These are phyloP conservation scores for Ophiostoma angusticollis DNA, from an alignment of 2,329 filamentous ascomycete genomes.

Conservation along the genomic window DNA sequence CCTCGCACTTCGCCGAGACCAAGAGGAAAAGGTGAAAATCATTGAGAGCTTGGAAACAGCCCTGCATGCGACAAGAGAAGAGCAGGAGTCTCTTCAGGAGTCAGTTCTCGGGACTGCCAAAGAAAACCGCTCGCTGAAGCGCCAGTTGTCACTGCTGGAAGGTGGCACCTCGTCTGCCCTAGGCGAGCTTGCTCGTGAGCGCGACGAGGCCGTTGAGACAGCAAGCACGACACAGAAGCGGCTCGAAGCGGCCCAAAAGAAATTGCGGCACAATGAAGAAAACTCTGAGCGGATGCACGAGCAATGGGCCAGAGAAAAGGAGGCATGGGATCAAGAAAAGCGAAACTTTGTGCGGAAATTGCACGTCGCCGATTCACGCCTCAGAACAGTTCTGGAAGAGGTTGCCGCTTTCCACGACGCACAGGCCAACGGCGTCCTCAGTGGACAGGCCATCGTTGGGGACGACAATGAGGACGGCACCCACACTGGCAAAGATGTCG, in stretches of 20 bases:
- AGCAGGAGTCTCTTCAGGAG: constrained; percentile 58
- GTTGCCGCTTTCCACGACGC: constrained; percentile 57
- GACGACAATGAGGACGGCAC: constrained; percentile 42
- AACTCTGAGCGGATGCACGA: constrained; percentile 66
- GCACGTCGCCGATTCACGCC: constrained; percentile 76
- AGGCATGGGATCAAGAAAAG: constrained; percentile 72
- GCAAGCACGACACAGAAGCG: constrained; percentile 61
- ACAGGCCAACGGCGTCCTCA: constrained; percentile 27
- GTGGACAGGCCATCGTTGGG: constrained; percentile 30
- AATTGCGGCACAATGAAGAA: constrained; percentile 65
- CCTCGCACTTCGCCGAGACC: constrained; percentile 68
- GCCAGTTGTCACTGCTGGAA: constrained; percentile 76
- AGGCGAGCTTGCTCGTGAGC: constrained; percentile 69
- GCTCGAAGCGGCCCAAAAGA: constrained; percentile 67
- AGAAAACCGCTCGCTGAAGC: constrained; percentile 68
- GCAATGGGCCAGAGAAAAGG: constrained; percentile 73
- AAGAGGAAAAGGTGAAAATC: constrained; percentile 76
- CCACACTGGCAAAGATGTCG: constrained; percentile 45
- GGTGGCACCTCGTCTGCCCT: constrained; percentile 78
- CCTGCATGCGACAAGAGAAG: constrained; percentile 56
- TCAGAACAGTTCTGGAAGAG: constrained; percentile 78
- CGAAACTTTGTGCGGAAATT: constrained; percentile 72
- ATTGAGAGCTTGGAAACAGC: constrained; percentile 75
- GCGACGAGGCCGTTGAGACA: constrained; percentile 68
- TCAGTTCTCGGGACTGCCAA: constrained; percentile 52